Evolutionary conservation across 306 rosid species (phyloP), one percentile per base, ranked within the genome.

Genomic region (Pachyrhizus erosus): DNA sequence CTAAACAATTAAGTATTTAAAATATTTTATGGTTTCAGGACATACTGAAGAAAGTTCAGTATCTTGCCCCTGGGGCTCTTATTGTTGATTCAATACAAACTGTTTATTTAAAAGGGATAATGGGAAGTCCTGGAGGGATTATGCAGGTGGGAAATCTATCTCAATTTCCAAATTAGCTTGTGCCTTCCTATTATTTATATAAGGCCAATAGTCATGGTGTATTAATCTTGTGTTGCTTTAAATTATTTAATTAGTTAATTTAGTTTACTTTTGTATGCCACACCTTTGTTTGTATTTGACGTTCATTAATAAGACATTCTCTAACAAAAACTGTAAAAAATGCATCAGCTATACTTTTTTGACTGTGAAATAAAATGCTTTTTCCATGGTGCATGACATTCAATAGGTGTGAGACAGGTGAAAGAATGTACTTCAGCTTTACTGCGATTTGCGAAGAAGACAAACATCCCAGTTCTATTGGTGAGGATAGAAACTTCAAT

Each of bases 61-160:
- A 60, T 84, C 90, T 93, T 58, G 84, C 92, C 27, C 94, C 99
- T 46, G 90, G 82, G 75, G 98, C 96, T 42, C 80, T 96, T 65
- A 83, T 96, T 75, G 46, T 96, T 71, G 99, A 96, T 89, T 96
- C 99, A 23, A 88, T 96, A 83, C 99, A 96, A 81, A 96, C 99
- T 72, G 99, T 93, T 65, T 92, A 93, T 89, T 84, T 96, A 77
- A 86, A 89, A 79, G 97, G 94, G 81, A 89, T 91, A 81, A 69
- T 81, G 82, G 99, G 99, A 88, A 96, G 94, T 79, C 91, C 99
- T 80, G 99, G 98, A 85, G 97, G 94, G 66, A 52, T 91, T 70
- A 26, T 33, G 51, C 99, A 96, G 98, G 99, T 93, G 60, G 20
- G 61, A 70, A 43, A 12, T 74, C 52, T 40, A 3, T 61, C 55